Base-by-base conservation (phyloP, 129 eudicot genomes). In the Flaveria brownii region DNA sequence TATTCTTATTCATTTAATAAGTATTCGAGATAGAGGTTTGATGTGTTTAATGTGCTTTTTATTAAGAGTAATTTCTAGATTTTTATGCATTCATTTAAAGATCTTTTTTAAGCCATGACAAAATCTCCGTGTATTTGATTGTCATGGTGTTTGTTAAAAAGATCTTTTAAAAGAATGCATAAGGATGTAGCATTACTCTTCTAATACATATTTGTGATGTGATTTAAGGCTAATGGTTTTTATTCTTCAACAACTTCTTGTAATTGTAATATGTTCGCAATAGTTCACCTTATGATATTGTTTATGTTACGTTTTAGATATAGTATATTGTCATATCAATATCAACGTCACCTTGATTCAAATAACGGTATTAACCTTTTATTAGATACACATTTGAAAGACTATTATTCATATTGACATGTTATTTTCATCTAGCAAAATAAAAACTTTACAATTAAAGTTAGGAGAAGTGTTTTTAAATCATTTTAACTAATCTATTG, bases 1-100 rank as follows among this genome's bases (percentile, higher is more conserved):
- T 50, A 28, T 74, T 65, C 80, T 50, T 66, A 30, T 36, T 55
- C 18, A 54, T 33, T 60, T n/a, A 16, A 18, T 71, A 52, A 23
- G 54, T 39, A 73, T 13, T 18, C 2, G 4, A 43, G 68, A 56
- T 15, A 22, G 39, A 30, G 49, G 61, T 71, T 57, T 73, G 10
- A 25, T 30, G 41, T 41, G 42, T 59, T 36, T 25, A 18, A 10
- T 63, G 68, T 62, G 68, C 10, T 60, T 33, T 22, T 43, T 47
- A 60, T 60, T 42, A 59, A 59, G 16, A 74, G 20, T 42, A 39
- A 60, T 60, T n/a, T 23, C 50, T 74, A 49, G 5, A 16, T 74
- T 26, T 14, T 7, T 70, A 47, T 71, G 47, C 46, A 50, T 26
- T 11, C 16, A 16, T 23, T 28, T 50, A 50, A 28, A 50, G 6